Base-by-base conservation (phyloP, 495 filamentous ascomycete species). In the Daldinia bambusicola region DNA sequence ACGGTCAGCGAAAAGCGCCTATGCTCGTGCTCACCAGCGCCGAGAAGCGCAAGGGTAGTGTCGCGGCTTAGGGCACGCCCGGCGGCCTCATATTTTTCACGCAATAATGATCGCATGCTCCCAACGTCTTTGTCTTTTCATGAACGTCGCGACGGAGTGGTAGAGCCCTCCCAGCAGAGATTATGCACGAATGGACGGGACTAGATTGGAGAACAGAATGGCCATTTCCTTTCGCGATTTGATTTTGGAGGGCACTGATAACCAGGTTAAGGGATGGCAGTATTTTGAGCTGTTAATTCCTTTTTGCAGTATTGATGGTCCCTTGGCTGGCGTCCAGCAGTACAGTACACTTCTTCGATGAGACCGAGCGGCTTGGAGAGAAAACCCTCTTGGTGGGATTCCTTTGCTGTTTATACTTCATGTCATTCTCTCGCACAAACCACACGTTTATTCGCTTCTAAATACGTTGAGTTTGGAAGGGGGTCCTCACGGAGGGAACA, bases 21-120 rank as follows among this genome's bases (percentile, higher is more conserved):
- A 90, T 93, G 85, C 88, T 97, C 78, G 91, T 98, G 66, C 86
- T 97, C 55, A 93, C 89, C 63, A 93, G 89, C 76, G 92, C 92
- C 63, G 93, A 96, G 82, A 97, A 97, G 88, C 91, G 94, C 76
- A 97, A 93, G 84, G 91, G 87, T 78, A 84, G 89, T 55, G 81
- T 90, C 75, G 60, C 55, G n/a, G 69, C 72, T 36, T 78, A 70
- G 68, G 55, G 40, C 20, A 37, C 45, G 43, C n/a, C 36, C 58
- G 36, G 64, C 10, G 31, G 64, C 10, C 63, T 58, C 58, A 55
- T 2, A 56, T 69, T 59, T 75, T 75, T 74, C 57, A 76, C 73
- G 67, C 48, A 74, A 68, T 76, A 68, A 77, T 65, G 75, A 76
- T 72, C 66, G 69, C 68, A 77, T 71, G 75, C 70, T 74, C 74